Base-by-base conservation (phyloP, 371 early-diverging fungal genomes). In the Mortierella sp. region DNA sequence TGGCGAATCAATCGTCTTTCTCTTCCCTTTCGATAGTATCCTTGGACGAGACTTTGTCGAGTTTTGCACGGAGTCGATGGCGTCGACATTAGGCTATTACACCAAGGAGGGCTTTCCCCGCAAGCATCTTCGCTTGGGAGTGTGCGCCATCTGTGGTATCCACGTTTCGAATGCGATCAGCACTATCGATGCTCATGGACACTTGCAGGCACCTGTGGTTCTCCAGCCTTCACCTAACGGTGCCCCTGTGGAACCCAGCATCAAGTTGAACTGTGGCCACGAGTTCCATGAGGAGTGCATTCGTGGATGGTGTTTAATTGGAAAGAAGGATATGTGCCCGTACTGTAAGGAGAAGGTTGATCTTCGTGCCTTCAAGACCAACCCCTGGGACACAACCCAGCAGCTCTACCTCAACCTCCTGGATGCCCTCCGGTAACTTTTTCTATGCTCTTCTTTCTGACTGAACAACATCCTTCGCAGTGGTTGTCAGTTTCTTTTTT, bases 241-340 rank as follows among this genome's bases (percentile, higher is more conserved):
- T 0, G 70, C 74, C 27, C 48, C 78, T 10, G 49, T 79, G 29
- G 92, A 94, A 60, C 87, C 89, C 38, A 90, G 95, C 32, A 94
- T 95, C 83, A 92, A 92, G 77, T 79, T 96, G 71, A 92, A 90
- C 63, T 97, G 97, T 80, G 92, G 92, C 48, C 97, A 97, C 80
- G 92, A 93, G 49, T 96, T 95, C 84, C 99, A 99, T 86, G 96
- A 96, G 82, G 91, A 93, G 58, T 99, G 98, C 89, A 97, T 98
- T 75, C 94, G 97, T 77, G 98, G 98, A 55, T 98, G 98, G 98
- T 95, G 95, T 72, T 90, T 98, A 73, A 93, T 99, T 74, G 98
- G 98, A 55, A 98, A 98, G 83, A 98, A 97, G 83, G 96, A 96
- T 70, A 93, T 92, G 73, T 99, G 99, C 87, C 98, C 98, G n/a